These are phyloP conservation scores for Rosa persica DNA, from an alignment of 306 rosid genomes.

Conservation along the genomic window DNA sequence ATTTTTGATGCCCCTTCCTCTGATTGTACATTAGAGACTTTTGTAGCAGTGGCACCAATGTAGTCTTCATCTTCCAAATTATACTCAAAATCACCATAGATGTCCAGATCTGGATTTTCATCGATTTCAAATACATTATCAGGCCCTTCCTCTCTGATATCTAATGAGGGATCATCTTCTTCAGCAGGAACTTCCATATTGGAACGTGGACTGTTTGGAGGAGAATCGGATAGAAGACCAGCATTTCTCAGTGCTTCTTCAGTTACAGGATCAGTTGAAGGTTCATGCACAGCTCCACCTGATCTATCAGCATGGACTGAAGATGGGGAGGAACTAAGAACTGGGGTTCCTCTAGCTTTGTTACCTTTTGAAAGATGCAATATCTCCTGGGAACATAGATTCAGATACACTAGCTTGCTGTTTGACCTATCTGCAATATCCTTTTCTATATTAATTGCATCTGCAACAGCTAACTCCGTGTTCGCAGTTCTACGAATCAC, in stretches of 20 bases:
- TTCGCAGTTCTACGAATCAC: constrained; percentile 75
- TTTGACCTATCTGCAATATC: constrained; percentile 83
- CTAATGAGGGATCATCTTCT: constrained; percentile 32
- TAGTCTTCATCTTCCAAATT: constrained; percentile 88
- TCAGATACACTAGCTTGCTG: constrained; percentile 81
- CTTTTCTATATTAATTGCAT: constrained; percentile 88
- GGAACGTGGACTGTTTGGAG: constrained; percentile 69
- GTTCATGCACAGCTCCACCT: constrained; percentile 41
- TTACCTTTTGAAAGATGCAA: constrained; percentile 51
- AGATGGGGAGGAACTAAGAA: constrained; percentile 33
- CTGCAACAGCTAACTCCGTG: constrained; percentile 93
- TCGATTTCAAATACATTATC: constrained; percentile 71
- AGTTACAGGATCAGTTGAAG: constrained; percentile 50
- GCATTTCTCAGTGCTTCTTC: constrained; percentile 86
- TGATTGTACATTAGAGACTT: constrained; percentile 45
- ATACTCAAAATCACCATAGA: constrained; percentile 96
- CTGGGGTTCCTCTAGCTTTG: constrained; percentile 44
- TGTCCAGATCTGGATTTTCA: constrained; percentile 74
- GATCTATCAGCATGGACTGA: constrained; percentile 38
- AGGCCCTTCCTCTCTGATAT: constrained; percentile 41
- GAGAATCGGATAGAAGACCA: constrained; percentile 86
- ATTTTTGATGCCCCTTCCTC: constrained; percentile 67
- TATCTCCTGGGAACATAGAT: constrained; percentile 85
- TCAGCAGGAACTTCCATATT: constrained; percentile 37
- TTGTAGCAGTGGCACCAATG: constrained; percentile 59